Conservation (phyloP, 805 yeast species). For the Starmerella stigmatis region DNA sequence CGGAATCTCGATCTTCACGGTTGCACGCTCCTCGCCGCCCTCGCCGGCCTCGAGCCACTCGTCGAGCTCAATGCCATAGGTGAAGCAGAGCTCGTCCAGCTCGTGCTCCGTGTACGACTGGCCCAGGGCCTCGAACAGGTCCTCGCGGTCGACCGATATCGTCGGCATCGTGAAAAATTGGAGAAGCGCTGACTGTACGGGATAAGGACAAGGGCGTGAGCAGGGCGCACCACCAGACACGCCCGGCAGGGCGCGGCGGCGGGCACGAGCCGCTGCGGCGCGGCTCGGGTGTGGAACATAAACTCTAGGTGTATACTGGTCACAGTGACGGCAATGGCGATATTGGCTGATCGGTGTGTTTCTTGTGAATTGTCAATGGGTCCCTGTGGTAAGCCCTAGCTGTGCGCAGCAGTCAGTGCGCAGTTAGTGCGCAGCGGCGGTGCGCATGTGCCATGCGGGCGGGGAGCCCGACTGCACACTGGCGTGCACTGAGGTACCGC, state of each 20-base stretch:
- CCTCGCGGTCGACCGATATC: slow-evolving; percentile 87
- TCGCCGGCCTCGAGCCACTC: slow-evolving; percentile 66
- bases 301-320: too few relatives aligned
- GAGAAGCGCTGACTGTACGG: slow-evolving; percentile 2
- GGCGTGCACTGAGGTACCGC: too few relatives aligned
- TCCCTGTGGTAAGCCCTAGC: too few relatives aligned
- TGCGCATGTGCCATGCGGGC: neutral
- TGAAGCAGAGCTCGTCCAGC: slow-evolving; percentile 94
- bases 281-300: too few relatives aligned
- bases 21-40: slow-evolving; percentile 83
- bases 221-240: neutral
- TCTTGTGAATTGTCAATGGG: too few relatives aligned
- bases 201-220: neutral
- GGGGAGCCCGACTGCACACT: too few relatives aligned
- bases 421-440: neutral
- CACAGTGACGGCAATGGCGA: too few relatives aligned
- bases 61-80: slow-evolving; percentile 93
- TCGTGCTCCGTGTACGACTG: slow-evolving; percentile 59
- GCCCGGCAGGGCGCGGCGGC: too few relatives aligned
- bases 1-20: slow-evolving; percentile 89
- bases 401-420: too few relatives aligned
- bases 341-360: too few relatives aligned
- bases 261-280: too few relatives aligned
- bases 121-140: slow-evolving; percentile 73
- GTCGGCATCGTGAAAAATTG: slow-evolving; percentile 68